Evolutionary conservation across 139 green algal species (phyloP), one percentile per base, ranked within the genome.

Genomic region (Coelastrella sp.): DNA sequence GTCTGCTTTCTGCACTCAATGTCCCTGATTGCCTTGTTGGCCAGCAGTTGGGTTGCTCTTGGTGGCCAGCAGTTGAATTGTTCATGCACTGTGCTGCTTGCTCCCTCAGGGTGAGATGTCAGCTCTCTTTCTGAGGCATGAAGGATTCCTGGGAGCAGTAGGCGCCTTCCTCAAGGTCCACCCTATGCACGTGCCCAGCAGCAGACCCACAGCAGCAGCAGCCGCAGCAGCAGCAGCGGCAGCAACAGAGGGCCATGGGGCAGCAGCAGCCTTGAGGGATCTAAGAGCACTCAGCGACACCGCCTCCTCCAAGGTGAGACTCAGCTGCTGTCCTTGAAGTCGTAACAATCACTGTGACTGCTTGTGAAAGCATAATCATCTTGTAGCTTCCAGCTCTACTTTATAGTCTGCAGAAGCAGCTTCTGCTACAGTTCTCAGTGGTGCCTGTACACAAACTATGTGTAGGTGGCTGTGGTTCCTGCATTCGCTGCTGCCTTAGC

Each of bases 51-150:
- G 35, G 35, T 49, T 49, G 35, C 35, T n/a, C 35, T 49, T 49
- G 35, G 35, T 49, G 35, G 35, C 35, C 35, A 49, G 35, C 35
- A 49, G 12, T 72, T 72, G 63, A 14, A 72, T 72, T 72, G 63
- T 72, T 17, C 63, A 14, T 72, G 63, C 63, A 17, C 15, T 72
- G 63, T 72, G 12, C 63, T 72, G 12, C 63, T 17, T 72, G 63
- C 35, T 72, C 12, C 63, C 73, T 56, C 92, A 99, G 95, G 98
- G 98, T 59, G 95, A 98, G 84, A 99, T 99, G 97, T 92, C 94
- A 9, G 98, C 98, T n/a, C 95, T 97, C 91, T 99, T 99, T 83
- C 91, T 99, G 91, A 92, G 98, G n/a, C 98, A 99, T 82, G 96
- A 98, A 94, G 98, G 98, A 61, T 99, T 99, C 93, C 93, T 99